Evolutionary conservation across 1,284 basidiomycete genomes (phyloP).

Genomic region (Ustilago hordei): DNA sequence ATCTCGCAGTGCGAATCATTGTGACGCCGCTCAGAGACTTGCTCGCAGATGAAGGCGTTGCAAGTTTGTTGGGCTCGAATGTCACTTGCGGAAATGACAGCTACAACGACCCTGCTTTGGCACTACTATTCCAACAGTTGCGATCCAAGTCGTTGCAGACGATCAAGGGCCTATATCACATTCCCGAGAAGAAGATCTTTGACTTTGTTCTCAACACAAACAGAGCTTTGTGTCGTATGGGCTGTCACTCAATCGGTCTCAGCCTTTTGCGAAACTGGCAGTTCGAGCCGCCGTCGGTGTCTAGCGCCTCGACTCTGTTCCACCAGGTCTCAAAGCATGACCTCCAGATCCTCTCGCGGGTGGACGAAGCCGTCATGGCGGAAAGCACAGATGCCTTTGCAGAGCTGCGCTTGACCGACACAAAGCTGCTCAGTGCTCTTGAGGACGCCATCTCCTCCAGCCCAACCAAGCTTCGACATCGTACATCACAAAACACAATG

Average conservation of each 20-base stretch:
- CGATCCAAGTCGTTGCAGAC: constrained; percentile 89
- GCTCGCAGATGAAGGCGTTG: constrained; percentile 28
- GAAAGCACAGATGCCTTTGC: constrained; percentile 25
- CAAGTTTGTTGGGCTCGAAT: constrained; percentile 18
- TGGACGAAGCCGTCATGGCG: constrained; percentile 27
- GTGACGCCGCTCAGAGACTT: constrained; percentile 70
- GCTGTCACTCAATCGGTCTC: constrained; percentile 89
- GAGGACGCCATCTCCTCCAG: constrained; percentile 8
- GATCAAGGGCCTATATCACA: constrained; percentile 88
- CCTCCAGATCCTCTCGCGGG: constrained; percentile 36
- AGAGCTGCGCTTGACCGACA: constrained; percentile 17
- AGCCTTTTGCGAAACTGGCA: constrained; percentile 89
- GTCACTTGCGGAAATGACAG: constrained; percentile 80
- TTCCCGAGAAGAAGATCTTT: constrained; percentile 86
- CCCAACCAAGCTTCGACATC: constrained; percentile 17
- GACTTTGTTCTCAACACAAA: constrained; percentile 93
- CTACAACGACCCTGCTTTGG: constrained; percentile 90
- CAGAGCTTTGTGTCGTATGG: constrained; percentile 90
- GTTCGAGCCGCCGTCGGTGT: constrained; percentile 79
- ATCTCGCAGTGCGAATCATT: constrained; percentile 85
- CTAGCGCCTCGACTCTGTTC: constrained; percentile 43
- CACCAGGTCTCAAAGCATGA: constrained; percentile 44
- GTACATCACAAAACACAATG: constrained; percentile 30
- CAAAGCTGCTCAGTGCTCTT: neutral
- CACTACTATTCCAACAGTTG: constrained; percentile 88